Evolutionary conservation across 192 early-diverging fungal species (phyloP).

Genomic region (Spizellomyces punctatus): DNA sequence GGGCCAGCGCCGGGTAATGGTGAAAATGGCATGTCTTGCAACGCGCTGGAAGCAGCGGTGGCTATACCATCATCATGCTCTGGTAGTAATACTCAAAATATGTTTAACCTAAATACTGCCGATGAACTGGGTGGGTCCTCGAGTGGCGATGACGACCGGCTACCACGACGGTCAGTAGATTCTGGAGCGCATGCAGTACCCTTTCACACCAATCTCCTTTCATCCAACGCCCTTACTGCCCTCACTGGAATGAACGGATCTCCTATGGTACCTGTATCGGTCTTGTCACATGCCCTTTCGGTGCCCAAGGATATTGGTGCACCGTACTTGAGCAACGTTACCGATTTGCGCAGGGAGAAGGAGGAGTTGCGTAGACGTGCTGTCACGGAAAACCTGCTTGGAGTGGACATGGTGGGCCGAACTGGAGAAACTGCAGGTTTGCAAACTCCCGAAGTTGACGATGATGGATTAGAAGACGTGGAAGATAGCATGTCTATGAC

Average conservation of each 20-base stretch:
- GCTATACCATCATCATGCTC: too few relatives aligned
- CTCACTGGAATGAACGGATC: background rate
- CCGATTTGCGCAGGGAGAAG: conserved; percentile 18
- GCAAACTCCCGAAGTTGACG: conserved; percentile 1
- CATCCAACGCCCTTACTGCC: background rate
- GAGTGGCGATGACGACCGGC: background rate
- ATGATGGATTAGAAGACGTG: conserved; percentile 4
- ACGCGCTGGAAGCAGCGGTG: too few relatives aligned
- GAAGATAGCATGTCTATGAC: conserved; percentile 29
- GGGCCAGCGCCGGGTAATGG: background rate
- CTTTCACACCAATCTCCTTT: too few relatives aligned
- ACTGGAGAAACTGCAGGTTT: background rate
- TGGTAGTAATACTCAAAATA: background rate
- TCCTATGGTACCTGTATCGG: background rate
- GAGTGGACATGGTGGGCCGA: background rate
- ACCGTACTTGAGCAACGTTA: background rate
- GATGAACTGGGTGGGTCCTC: background rate
- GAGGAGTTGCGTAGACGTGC: conserved; percentile 24
- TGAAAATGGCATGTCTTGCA: too few relatives aligned
- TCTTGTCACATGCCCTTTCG: background rate
- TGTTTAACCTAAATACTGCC: background rate
- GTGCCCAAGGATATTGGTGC: background rate
- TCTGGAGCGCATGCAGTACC: background rate
- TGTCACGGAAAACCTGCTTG: conserved; percentile 21
- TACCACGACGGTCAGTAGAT: background rate